Evolutionary conservation across 805 yeast genomes (phyloP), one percentile per base, ranked within the genome.

Genomic region (Candida suzukii): DNA sequence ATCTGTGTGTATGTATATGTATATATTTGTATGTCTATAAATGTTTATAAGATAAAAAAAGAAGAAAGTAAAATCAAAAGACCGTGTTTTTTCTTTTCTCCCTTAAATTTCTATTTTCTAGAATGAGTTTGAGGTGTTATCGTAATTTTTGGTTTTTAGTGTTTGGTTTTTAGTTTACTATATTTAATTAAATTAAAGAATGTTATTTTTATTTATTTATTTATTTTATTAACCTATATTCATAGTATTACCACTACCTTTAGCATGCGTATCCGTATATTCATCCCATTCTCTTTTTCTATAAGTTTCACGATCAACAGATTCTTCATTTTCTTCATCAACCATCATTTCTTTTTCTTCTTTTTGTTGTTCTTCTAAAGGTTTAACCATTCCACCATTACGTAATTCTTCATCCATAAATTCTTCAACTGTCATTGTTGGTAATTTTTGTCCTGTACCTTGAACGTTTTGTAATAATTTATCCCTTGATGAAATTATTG

Each of bases 391-490:
- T 42, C 91, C 90, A 2, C 96, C 96, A 52, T 84, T 80, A 17
- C 80, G 79, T 46, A 85, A 67, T 57, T 93, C 99, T 50, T 87
- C 78, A 37, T 88, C 95, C 40, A 93, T 67, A 46, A 84, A 81
- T 51, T 93, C 97, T 48, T 93, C 99, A 0, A 93, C 88, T 0
- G 95, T 70, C 93, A 93, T 87, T 0, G 97, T 87, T 2, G 99
- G 99, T 24, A 91, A 69, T 21, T 73, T 78, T 61, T 93, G 97
- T 1, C 97, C 99, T 2, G 95, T 87, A 1, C 97, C 96, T 50
- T 76, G 78, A 0, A 90, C 96, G 51, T 80, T 76, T 26, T 70
- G 64, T 43, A 72, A 67, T 16, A 87, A 49, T 36, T 80, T 76
- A 29, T 76, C 77, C 44, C 77, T 71, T 26, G 71, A 63, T 10